Conservation (phyloP, 2,329 filamentous ascomycete genomes). For the Dothideomycetes sp. region DNA sequence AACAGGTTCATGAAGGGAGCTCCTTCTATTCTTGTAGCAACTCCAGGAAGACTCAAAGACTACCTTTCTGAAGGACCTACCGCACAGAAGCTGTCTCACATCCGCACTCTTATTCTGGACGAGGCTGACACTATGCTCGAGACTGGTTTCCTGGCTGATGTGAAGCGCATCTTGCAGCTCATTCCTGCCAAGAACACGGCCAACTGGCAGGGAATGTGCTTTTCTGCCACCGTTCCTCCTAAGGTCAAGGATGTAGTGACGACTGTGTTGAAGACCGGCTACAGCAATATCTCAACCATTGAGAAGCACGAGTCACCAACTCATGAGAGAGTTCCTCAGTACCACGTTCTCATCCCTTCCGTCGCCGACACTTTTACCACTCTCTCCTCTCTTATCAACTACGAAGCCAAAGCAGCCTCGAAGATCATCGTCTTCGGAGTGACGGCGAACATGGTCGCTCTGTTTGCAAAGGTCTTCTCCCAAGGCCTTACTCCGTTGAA, state of each 20-base stretch:
- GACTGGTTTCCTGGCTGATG: constrained; percentile 41
- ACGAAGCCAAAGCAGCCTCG: constrained; percentile 30
- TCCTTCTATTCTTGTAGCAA: constrained; percentile 78
- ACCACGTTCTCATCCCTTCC: constrained; percentile 24
- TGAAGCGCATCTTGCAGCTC: constrained; percentile 39
- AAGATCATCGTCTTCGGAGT: constrained; percentile 37
- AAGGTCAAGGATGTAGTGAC: constrained; percentile 34
- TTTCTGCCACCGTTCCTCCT: constrained; percentile 34
- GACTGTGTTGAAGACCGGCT: constrained; percentile 31
- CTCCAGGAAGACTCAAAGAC: constrained; percentile 76
- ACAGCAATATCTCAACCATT: constrained; percentile 32
- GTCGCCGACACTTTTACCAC: constrained; percentile 34
- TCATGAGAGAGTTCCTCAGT: constrained; percentile 39
- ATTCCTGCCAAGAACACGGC: constrained; percentile 38
- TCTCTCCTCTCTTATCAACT: constrained; percentile 33
- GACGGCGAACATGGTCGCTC: constrained; percentile 33
- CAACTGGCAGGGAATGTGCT: constrained; percentile 41
- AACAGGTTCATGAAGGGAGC: constrained; percentile 56
- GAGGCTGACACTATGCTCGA: constrained; percentile 83
- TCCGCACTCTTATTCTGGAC: constrained; percentile 35
- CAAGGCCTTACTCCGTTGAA: constrained; percentile 22
- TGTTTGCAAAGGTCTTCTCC: constrained; percentile 23
- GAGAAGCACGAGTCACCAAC: constrained; percentile 34
- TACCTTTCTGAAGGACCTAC: constrained; percentile 59
- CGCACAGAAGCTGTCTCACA: constrained; percentile 33